Evolutionary conservation across 2,329 filamentous ascomycete species (phyloP).

Genomic region (Claviceps maximensis): DNA sequence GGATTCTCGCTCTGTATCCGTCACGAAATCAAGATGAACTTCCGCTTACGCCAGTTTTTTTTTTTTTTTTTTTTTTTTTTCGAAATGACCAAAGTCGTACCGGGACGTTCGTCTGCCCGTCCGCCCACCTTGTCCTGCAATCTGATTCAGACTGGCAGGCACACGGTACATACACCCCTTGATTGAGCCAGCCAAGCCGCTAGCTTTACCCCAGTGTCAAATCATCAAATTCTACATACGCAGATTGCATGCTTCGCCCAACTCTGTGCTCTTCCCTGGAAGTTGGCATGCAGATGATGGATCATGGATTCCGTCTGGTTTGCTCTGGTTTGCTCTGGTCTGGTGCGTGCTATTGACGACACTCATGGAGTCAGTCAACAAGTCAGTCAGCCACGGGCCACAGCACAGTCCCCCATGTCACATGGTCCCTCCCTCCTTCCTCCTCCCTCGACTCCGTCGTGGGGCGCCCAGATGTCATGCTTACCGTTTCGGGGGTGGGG

Average conservation of each 20-base stretch:
- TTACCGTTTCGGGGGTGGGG: neutral
- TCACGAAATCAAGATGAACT: neutral
- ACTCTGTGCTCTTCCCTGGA: neutral
- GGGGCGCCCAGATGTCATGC: neutral
- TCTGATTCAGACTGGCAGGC: neutral
- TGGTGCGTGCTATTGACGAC: neutral
- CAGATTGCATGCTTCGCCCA: neutral
- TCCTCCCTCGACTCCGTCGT: neutral
- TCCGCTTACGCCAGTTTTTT: neutral
- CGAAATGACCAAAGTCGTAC: neutral
- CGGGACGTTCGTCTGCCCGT: no score
- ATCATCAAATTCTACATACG: no score
- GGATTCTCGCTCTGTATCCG: neutral
- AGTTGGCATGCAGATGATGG: neutral
- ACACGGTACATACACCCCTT: no score
- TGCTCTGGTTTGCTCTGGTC: neutral
- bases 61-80: no score
- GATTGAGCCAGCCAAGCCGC: neutral
- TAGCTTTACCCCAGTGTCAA: neutral
- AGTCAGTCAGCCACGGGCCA: no score
- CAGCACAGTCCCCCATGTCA: no score
- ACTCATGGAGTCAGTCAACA: no score
- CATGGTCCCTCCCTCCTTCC: neutral
- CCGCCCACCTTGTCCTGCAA: neutral
- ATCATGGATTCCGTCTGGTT: neutral